Evolutionary conservation across 805 yeast genomes (phyloP).

Genomic region (Cyberlindnera euphorbiiphila): DNA sequence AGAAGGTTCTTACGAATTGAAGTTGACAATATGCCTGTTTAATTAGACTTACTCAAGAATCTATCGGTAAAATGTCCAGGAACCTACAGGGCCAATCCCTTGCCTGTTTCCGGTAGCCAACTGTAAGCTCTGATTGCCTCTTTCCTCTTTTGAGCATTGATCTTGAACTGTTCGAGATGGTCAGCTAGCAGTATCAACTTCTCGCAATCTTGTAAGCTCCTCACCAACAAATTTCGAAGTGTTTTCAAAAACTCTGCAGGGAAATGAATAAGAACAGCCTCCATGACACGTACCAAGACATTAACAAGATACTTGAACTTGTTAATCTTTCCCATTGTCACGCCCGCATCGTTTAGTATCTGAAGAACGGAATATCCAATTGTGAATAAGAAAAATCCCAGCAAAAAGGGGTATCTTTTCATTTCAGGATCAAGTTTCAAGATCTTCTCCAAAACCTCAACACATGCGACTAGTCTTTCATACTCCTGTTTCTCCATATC

Average conservation of each 20-base stretch:
- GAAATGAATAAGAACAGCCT: conserved; percentile 28
- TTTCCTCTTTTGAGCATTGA: conserved; percentile 25
- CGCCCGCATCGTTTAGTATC: conserved; percentile 20
- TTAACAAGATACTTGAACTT: conserved; percentile 24
- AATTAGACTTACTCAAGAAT: too few species aligned
- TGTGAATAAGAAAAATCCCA: conserved; percentile 23
- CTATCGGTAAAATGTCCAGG: too few species aligned
- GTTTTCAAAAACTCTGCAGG: conserved; percentile 28
- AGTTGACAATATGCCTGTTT: too few species aligned
- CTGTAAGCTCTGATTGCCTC: conserved; percentile 33
- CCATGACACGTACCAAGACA: conserved; percentile 22
- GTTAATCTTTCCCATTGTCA: conserved; percentile 20
- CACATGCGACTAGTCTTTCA: conserved; percentile 15
- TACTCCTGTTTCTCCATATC: conserved; percentile 17
- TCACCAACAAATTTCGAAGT: conserved; percentile 22
- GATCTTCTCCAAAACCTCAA: conserved; percentile 20
- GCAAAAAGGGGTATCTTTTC: conserved; percentile 21
- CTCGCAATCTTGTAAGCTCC: conserved; percentile 25
- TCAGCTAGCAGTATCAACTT: conserved; percentile 21
- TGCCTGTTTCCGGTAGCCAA: conserved; percentile 34
- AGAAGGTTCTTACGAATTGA: too few species aligned
- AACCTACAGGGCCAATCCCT: conserved; percentile 35
- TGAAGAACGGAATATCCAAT: conserved; percentile 22
- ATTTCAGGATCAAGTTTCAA: conserved; percentile 19
- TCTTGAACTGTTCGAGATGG: conserved; percentile 18